Percentiles rank a stretch among this genome's conserved stretches.
phyloP scores from a whole-genome alignment of 371 early-diverging fungal genomes.

The Mucor circinelloides region DNA sequence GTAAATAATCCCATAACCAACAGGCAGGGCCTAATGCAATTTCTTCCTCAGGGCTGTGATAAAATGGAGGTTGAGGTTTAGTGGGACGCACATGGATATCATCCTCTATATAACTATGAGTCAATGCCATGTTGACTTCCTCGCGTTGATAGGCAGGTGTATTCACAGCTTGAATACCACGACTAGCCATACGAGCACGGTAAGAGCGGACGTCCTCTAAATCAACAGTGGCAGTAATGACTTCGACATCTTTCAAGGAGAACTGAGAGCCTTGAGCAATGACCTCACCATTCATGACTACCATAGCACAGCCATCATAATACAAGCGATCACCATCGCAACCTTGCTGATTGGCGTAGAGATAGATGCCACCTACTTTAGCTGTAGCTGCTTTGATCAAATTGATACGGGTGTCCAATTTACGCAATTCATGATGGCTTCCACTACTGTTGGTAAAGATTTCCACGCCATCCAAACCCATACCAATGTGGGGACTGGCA shows the following conservation, averaged over 20 bases:
- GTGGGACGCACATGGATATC: conserved; percentile 37
- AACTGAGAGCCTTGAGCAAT: conserved; percentile 95
- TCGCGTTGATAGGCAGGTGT: conserved; percentile 66
- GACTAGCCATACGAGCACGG: conserved; percentile 72
- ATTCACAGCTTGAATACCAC: conserved; percentile 80
- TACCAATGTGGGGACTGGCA: conserved; percentile 88
- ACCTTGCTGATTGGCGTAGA: conserved; percentile 96
- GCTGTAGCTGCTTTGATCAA: conserved; percentile 88
- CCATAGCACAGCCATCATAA: conserved; percentile 94
- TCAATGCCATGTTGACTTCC: conserved; percentile 58
- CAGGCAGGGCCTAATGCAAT: conserved; percentile 95
- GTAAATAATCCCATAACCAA: conserved; percentile 99
- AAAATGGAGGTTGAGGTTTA: conserved; percentile 39
- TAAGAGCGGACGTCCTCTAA: conserved; percentile 87
- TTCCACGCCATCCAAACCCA: conserved; percentile 95
- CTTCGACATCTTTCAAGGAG: conserved; percentile 92
- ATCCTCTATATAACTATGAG: conserved; percentile 48
- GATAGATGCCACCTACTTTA: conserved; percentile 93
- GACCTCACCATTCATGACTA: conserved; percentile 88
- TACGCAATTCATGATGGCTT: conserved; percentile 91
- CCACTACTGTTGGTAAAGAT: conserved; percentile 94
- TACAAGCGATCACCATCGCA: conserved; percentile 99
- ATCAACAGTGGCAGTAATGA: conserved; percentile 90
- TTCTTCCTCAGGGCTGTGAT: conserved; percentile 77
- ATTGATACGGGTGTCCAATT: conserved; percentile 83